Conservation (phyloP, 257 asterid genomes). For the Solanum neorickii region DNA sequence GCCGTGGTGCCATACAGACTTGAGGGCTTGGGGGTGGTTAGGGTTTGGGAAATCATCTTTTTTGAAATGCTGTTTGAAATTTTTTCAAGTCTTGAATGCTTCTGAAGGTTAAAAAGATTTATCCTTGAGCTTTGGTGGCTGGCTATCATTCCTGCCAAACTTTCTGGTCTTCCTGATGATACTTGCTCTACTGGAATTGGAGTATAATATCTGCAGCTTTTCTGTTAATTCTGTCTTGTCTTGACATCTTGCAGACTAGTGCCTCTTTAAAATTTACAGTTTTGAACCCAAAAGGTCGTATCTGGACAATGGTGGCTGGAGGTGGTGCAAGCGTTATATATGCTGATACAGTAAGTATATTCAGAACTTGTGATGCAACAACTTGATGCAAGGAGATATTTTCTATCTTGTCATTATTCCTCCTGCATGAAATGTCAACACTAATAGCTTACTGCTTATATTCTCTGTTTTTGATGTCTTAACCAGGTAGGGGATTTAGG, state of each 20-base stretch:
- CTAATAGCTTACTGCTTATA: neutral
- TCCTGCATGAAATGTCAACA: neutral
- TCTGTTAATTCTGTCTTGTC: neutral
- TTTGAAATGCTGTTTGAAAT: neutral
- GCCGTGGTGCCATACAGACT: neutral
- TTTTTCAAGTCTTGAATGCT: neutral
- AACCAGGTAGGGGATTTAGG: slow-evolving; percentile 86
- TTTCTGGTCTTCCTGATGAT: neutral
- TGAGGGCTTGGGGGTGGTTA: neutral
- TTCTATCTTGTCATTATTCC: neutral
- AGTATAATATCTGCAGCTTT: neutral
- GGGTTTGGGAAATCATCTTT: neutral
- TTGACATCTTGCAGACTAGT: slow-evolving; percentile 55
- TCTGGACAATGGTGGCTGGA: slow-evolving; percentile 99
- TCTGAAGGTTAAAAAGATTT: neutral
- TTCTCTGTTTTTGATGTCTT: neutral
- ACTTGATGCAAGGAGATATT: neutral
- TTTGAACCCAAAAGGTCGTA: slow-evolving; percentile 89
- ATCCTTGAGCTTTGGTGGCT: neutral
- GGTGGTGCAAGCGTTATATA: slow-evolving; percentile 97
- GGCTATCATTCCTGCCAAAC: neutral
- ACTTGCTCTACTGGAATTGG: neutral
- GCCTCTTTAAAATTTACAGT: slow-evolving; percentile 92
- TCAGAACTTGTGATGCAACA: neutral
- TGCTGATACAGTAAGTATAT: slow-evolving; percentile 78